phyloP scores from a whole-genome alignment of 306 rosid genomes.

The Abrus pulchellus region DNA sequence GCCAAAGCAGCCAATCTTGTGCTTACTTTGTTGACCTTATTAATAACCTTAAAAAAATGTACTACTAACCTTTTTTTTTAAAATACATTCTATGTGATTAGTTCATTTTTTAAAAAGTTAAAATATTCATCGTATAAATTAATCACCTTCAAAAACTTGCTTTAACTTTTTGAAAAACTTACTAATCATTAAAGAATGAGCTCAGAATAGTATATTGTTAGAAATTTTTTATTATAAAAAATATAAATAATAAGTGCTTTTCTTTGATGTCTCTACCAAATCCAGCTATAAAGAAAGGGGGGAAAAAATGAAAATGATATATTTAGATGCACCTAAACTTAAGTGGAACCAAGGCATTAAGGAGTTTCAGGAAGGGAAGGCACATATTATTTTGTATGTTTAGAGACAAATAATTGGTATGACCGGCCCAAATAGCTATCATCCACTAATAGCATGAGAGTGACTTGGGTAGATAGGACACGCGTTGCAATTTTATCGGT shows the following conservation, averaged over 20 bases:
- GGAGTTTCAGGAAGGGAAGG: conserved; percentile 30
- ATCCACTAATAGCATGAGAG: conserved; percentile 43
- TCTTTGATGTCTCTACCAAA: conserved; percentile 46
- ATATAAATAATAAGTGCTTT: conserved; percentile 28
- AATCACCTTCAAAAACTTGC: no score
- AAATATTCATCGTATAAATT: no score
- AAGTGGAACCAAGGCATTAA: conserved; percentile 33
- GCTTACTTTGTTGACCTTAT: conserved; percentile 41
- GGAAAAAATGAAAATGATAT: conserved; percentile 23
- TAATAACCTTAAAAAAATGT: background rate
- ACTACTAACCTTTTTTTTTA: no score
- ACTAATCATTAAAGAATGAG: no score
- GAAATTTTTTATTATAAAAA: background rate
- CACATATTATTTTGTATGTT: conserved; percentile 29
- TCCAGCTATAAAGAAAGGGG: conserved; percentile 38
- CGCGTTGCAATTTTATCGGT: conserved; percentile 15
- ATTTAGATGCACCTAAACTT: conserved; percentile 40
- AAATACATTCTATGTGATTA: no score
- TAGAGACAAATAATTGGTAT: conserved; percentile 44
- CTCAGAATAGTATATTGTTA: no score
- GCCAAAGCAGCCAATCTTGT: conserved; percentile 35
- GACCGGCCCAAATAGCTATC: conserved; percentile 30
- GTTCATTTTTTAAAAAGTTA: no score
- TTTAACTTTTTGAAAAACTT: no score
- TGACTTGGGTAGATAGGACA: conserved; percentile 43